Base-by-base conservation (phyloP, 805 yeast species). In the Candida namnaoensis region DNA sequence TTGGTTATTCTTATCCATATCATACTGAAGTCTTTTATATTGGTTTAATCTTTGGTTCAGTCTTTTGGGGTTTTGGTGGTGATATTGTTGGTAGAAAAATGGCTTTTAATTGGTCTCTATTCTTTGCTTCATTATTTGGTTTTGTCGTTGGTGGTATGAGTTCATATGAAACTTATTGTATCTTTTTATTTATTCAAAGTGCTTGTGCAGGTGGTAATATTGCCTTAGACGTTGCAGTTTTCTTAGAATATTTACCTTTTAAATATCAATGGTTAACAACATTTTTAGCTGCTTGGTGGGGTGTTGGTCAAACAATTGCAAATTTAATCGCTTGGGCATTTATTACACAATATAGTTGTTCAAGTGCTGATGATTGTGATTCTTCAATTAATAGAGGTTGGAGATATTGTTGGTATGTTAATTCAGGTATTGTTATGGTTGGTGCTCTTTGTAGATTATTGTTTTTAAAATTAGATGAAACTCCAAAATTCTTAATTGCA, bases 301-400 rank as follows among this genome's bases (percentile, higher is more conserved):
- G 79, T 41, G 63, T 76, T 37, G 81, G 80, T 40, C 80, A 74
- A 50, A 68, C 78, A 4, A 62, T 75, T 35, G 71, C 76, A 7
- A 61, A 62, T 36, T 51, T 74, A 36, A 50, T 74, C 34, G 67
- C 78, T 2, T 76, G 78, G 76, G 80, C 75, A 1, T 71, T 71
- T 41, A 56, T 76, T 32, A 69, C 78, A 25, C 64, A 67, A 40
- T 57, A 64, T 48, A 66, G 73, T 2, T 75, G 82, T 53, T 51
- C 57, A 12, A 52, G 66, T 59, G 44, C 54, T 5, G 67, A 56
- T 23, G 37, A 61, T 38, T 76, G 82, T 56, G 65, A 66, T 28
- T 65, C 71, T 8, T 46, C 45, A n/a, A 51, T 60, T 32, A 76
- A 76, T 56, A 66, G 71, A 56, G 82, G 82, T 39, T 76, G 82